A percentile compares a stretch with the other conserved stretches of the same genome.
These are phyloP conservation scores for Magnusiomyces magnusii DNA, from an alignment of 1,139 yeast genomes.

Conservation along the genomic window DNA sequence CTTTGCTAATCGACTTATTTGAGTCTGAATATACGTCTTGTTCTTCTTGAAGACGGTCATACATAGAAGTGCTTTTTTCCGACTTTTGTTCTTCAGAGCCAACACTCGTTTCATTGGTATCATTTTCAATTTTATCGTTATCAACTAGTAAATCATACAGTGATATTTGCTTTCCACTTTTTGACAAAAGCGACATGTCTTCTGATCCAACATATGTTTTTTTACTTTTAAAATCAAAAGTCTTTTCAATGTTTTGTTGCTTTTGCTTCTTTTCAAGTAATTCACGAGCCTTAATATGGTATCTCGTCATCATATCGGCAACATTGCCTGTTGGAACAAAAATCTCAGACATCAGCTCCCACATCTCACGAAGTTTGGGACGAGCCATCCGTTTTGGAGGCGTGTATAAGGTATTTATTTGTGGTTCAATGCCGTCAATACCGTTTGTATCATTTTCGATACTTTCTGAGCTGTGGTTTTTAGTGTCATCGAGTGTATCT, in stretches of 20 bases:
- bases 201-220: not conserved
- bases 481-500: not conserved
- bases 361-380: slow-evolving; percentile 37
- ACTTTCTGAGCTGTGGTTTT: not conserved
- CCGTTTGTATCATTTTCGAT: not conserved
- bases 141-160: not conserved
- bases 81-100: not conserved
- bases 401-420: not conserved
- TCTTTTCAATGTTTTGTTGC: not conserved
- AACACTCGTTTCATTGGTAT: not conserved
- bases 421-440: not conserved
- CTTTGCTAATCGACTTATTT: not conserved
- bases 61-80: not conserved
- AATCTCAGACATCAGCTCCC: slow-evolving; percentile 7
- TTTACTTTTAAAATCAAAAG: not conserved
- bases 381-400: not conserved
- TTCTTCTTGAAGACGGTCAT: not conserved
- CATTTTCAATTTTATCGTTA: not conserved
- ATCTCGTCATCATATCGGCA: slow-evolving; percentile 6
- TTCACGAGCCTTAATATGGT: slow-evolving; percentile 2
- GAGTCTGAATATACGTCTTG: not conserved
- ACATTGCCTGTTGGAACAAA: slow-evolving; percentile 5
- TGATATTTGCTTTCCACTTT: not conserved
- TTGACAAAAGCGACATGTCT: not conserved
- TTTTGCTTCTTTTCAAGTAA: not conserved